A percentile compares a stretch with the other conserved stretches of the same genome.
Conservation (phyloP, 208 protist species). For the Angomonas deanei region DNA sequence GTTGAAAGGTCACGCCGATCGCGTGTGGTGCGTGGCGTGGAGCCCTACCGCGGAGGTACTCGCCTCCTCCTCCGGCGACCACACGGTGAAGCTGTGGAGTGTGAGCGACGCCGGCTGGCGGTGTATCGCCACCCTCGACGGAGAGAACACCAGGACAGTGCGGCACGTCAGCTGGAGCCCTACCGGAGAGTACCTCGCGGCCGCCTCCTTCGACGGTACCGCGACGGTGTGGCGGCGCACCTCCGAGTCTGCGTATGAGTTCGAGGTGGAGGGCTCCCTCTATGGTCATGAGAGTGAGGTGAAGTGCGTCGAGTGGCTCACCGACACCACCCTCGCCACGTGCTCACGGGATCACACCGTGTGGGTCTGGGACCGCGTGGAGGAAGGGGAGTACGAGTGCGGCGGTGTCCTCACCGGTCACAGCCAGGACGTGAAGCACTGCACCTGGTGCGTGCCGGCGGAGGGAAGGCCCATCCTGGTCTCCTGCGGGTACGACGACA, state of each 20-base stretch:
- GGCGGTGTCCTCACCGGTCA: slow-evolving; percentile 84
- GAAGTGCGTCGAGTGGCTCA: slow-evolving; percentile 84
- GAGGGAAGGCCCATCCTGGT: slow-evolving; percentile 28
- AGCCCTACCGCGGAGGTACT: slow-evolving; percentile 59
- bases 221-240: slow-evolving; percentile 63
- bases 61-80: slow-evolving; percentile 69
- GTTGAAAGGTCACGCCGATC: slow-evolving; percentile 56
- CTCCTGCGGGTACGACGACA: slow-evolving; percentile 86
- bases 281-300: slow-evolving; percentile 92
- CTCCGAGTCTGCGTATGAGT: slow-evolving; percentile 29
- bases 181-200: slow-evolving; percentile 69
- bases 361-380: slow-evolving; percentile 89
- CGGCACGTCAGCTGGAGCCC: slow-evolving; percentile 83
- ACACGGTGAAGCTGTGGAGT: slow-evolving; percentile 65
- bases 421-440: slow-evolving; percentile 88
- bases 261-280: slow-evolving; percentile 67
- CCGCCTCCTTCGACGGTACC: slow-evolving; percentile 80
- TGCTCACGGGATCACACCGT: slow-evolving; percentile 86
- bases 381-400: slow-evolving; percentile 86
- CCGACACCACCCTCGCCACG: slow-evolving; percentile 75
- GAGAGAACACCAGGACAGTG: slow-evolving; percentile 73
- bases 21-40: slow-evolving; percentile 86
- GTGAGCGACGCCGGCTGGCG: slow-evolving; percentile 23
- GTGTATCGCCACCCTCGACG: slow-evolving; percentile 49
- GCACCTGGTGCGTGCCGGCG: slow-evolving; percentile 59